Base-by-base conservation (phyloP, 768 basidiomycete genomes). In the Termitomyces sp. region DNA sequence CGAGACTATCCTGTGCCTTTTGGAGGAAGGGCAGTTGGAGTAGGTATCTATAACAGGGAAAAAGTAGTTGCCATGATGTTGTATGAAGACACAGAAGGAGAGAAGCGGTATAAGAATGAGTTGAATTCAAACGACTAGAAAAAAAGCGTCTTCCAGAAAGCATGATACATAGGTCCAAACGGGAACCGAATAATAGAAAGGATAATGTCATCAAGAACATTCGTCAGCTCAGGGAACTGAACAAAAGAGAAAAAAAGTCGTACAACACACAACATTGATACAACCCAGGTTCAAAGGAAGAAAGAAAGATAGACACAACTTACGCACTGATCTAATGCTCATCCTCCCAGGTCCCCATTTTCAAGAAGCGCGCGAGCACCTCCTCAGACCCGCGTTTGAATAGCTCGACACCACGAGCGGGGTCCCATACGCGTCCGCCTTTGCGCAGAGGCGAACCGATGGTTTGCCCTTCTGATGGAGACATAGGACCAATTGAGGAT, bases 351-450 rank as follows among this genome's bases (percentile, higher is more conserved):
- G 85, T 81, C 21, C 86, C 84, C 80, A 88, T 85, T 65, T 82
- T 87, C 73, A 94, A 73, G 70, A 95, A 94, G 47, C 89, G 77
- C 10, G 88, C 83, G 28, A 95, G 76, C 25, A 94, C 91, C 63
- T 94, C 89, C 68, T 95, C 92, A 2, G 91, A 93, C 14, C 88
- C 88, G 51, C 82, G 83, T 69, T 93, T 94, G 73, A 94, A 93
- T 40, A 89, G 64, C 57, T 95, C 93, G 3, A 94, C 85, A 43
- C 86, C 88, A 21, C 92, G 84, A 10, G 85, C 84, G 17, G 93
- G 93, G 67, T 94, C 92, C 85, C 89, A 96, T 5, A 89, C 86
- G 21, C 91, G 80, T 2, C 79, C 80, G 21, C 79, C 76, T 63
- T 79, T 82, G 48, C 73, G 70, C 37, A 67, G 50, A 3, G 76